Percentiles rank a stretch among this genome's conserved stretches.
Conservation (phyloP, 768 basidiomycete species). For the Cantharellus anzutake region DNA sequence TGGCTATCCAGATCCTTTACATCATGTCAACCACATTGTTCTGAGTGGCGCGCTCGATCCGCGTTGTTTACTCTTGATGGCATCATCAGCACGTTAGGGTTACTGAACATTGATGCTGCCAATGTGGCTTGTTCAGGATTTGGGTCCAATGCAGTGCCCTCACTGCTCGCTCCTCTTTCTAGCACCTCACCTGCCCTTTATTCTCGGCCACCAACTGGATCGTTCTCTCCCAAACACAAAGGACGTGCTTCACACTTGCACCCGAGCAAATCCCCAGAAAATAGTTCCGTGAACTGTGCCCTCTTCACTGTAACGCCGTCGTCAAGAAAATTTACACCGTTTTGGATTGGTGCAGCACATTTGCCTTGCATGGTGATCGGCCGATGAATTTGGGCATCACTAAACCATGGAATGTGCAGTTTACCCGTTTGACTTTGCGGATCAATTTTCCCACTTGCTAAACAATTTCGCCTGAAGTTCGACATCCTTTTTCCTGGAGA, state of each 20-base stretch:
- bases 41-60: not conserved
- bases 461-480: not conserved
- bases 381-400: not conserved
- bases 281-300: not conserved
- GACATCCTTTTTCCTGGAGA: not conserved
- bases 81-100: not conserved
- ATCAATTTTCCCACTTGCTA: not conserved
- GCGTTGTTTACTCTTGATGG: not conserved
- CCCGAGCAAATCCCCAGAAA: not conserved
- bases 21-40: not conserved
- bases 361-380: not conserved
- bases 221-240: not conserved
- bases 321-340: not conserved
- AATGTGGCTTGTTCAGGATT: not conserved
- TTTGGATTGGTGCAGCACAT: conserved; percentile 3
- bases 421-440: not conserved
- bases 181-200: not conserved
- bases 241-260: not conserved
- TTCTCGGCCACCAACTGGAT: not conserved
- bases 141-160: not conserved
- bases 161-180: not conserved
- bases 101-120: not conserved
- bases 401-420: not conserved
- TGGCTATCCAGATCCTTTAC: not conserved
- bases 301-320: not conserved